A percentile compares a stretch with the other conserved stretches of the same genome.
Conservation (phyloP, 306 rosid species). For the Arachis hypogaea region DNA sequence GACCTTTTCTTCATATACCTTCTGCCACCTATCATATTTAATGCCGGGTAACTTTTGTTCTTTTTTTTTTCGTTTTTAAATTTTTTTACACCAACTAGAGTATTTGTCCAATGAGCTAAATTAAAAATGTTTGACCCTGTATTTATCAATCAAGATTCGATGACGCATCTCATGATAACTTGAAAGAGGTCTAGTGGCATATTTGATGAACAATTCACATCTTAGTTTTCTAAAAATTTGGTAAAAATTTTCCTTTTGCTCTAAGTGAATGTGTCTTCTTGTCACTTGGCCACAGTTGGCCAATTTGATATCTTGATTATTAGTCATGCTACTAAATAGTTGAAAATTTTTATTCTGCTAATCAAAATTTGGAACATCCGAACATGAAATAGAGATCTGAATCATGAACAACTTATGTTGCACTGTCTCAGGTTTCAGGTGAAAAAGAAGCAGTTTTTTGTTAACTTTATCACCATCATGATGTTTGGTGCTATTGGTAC, state of each 20-base stretch:
- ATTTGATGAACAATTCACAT: not conserved
- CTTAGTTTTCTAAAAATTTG: not conserved
- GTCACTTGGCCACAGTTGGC: not conserved
- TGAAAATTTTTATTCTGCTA: not conserved
- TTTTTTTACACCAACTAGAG: not conserved
- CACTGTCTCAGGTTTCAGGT: slow-evolving; percentile 83
- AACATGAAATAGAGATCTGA: not conserved
- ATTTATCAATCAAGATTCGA: not conserved
- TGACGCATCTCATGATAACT: not conserved
- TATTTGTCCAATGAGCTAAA: not conserved
- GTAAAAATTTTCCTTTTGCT: no score
- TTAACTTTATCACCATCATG: slow-evolving; percentile 77
- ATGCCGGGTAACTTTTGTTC: slow-evolving; percentile 73
- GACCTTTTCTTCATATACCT: slow-evolving; percentile 94
- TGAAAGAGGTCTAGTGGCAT: not conserved
- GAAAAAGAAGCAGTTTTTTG: slow-evolving; percentile 96
- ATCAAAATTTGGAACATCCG: not conserved
- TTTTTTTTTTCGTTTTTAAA: no score
- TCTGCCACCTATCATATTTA: slow-evolving; percentile 95
- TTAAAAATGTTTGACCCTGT: no score
- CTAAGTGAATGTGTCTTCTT: not conserved
- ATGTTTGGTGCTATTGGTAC: slow-evolving; percentile 95
- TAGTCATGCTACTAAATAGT: not conserved
- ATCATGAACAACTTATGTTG: not conserved
- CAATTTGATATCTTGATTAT: not conserved